Conservation (phyloP, 345 rosid genomes). For the rapeseed (Brassica napus) region DNA sequence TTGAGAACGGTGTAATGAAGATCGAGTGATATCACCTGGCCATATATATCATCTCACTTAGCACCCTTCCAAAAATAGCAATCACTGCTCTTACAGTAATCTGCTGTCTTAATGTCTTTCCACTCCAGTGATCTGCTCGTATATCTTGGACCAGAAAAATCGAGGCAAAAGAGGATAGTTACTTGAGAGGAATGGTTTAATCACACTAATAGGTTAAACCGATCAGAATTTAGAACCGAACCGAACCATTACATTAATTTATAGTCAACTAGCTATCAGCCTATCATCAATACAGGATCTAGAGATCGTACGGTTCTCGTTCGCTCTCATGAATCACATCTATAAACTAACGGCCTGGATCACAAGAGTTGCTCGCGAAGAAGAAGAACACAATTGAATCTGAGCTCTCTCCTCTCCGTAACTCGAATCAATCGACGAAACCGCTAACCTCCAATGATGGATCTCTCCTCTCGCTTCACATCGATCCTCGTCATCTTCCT, state of each 20-base stretch:
- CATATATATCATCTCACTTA: no score
- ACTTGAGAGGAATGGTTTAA: neutral
- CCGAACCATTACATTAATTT: neutral
- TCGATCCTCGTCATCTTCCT: constrained; percentile 26
- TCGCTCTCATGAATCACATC: neutral
- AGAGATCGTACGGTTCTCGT: neutral
- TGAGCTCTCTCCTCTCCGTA: constrained; percentile 15
- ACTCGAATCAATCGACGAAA: neutral
- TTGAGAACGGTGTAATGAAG: no score
- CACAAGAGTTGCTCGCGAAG: neutral
- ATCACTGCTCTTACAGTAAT: no score
- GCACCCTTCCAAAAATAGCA: no score
- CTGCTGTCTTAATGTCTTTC: no score
- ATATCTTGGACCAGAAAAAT: no score
- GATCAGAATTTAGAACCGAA: neutral
- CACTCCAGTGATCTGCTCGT: no score
- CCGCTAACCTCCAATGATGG: constrained; percentile 44
- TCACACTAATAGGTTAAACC: neutral
- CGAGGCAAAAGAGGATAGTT: neutral
- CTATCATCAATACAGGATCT: neutral
- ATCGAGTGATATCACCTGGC: no score
- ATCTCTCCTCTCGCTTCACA: constrained; percentile 28
- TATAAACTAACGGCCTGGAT: neutral
- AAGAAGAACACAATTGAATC: constrained; percentile 20
- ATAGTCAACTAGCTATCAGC: neutral